Evolutionary conservation across 768 basidiomycete species (phyloP).

Genomic region (Pholiota conissans): DNA sequence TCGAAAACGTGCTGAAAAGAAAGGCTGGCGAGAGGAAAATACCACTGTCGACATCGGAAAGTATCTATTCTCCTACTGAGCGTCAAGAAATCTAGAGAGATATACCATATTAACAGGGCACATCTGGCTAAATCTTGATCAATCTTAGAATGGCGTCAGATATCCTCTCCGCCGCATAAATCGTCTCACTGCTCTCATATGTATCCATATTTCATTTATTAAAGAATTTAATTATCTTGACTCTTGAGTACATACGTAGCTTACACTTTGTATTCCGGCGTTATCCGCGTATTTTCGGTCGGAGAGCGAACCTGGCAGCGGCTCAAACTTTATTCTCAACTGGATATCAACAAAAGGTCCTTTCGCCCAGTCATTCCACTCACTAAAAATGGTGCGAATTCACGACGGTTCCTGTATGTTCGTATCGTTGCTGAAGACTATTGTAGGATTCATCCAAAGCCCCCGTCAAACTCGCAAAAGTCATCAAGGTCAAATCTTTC

Average conservation of each 20-base stretch:
- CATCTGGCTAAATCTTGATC: too few relatives aligned
- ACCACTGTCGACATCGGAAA: conserved; percentile 25
- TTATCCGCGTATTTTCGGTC: conserved; percentile 16
- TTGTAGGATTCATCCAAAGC: conserved; percentile 82
- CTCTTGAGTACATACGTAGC: too few relatives aligned
- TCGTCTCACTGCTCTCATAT: too few relatives aligned
- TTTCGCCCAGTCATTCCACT: conserved; percentile 19
- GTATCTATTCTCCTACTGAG: conserved; percentile 1
- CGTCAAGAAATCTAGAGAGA: neutral
- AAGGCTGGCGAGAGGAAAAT: conserved; percentile 48
- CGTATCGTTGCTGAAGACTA: conserved; percentile 6
- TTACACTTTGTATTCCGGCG: too few relatives aligned
- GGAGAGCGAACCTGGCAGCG: conserved; percentile 23
- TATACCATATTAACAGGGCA: too few relatives aligned
- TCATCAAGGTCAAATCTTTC: conserved; percentile 75
- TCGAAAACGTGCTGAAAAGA: conserved; percentile 83
- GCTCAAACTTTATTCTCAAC: conserved; percentile 31
- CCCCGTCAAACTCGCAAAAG: conserved; percentile 96
- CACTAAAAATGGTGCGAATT: conserved; percentile 35
- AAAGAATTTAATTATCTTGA: too few relatives aligned
- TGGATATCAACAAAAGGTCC: conserved; percentile 29
- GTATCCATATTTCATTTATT: too few relatives aligned
- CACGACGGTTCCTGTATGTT: neutral
- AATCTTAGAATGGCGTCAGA: neutral
- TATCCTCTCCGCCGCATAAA: too few relatives aligned